Evolutionary conservation across 768 basidiomycete genomes (phyloP), one percentile per base, ranked within the genome.

Genomic region (Dictyophora rubrovolvata): DNA sequence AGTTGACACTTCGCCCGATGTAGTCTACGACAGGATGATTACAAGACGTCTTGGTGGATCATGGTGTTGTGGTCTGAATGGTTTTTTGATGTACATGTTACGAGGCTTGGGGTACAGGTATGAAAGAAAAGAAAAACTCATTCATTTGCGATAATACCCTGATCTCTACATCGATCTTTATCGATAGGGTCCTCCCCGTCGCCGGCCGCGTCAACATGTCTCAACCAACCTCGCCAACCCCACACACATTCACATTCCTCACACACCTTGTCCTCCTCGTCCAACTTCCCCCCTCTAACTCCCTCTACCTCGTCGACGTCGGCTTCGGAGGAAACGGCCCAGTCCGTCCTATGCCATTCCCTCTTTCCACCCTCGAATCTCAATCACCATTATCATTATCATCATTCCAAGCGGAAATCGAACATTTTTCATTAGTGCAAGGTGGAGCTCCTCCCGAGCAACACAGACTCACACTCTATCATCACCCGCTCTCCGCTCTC

Each of bases 41-140:
- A 18, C 14, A 14, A 3, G 76, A 51, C 76, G 75, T 66, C 17
- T 36, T 5, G 50, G 50, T 18, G 61, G 61, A 1, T 35, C 28
- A 16, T 62, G 49, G 34, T 62, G 61, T 54, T 62, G 50, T 35
- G 61, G 61, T 33, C 50, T 35, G 16, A 62, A 62, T 48, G 53
- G 59, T 9, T 51, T 62, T n/a, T 46, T 62, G 4, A 35, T 60
- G 5, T 53, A 48, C 12, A 60, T 60, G 42, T 57, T 62, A 11
- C 61, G 61, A 12, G 60, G 53, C 5, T 23, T 62, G 4, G 61
- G 61, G 7, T 62, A 62, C 47, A 50, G 61, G 61, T 62, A 37
- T 16, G 61, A 22, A 12, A 34, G 11, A 22, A 4, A 51, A 18
- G 3, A 16, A 2, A 22, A 51, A 2, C 20, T 22, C 12, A 18